Conservation (phyloP, 2,329 filamentous ascomycete genomes). For the Fusarium proliferatum region DNA sequence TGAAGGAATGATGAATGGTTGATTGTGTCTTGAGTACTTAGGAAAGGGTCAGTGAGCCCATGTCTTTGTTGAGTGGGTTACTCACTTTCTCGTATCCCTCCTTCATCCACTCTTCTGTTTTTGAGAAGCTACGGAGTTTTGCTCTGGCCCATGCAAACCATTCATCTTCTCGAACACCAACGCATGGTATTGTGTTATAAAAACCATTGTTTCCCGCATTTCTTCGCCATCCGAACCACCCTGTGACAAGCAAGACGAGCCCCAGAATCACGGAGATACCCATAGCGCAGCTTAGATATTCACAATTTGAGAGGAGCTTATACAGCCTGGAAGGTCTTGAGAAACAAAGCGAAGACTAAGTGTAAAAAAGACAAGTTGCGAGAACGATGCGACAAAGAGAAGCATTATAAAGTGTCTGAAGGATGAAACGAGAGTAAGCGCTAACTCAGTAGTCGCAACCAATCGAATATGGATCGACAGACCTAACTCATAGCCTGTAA, state of each 20-base stretch:
- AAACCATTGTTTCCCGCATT: background rate
- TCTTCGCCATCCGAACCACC: background rate
- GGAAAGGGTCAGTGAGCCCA: background rate
- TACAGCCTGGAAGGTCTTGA: background rate
- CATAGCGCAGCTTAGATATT: background rate
- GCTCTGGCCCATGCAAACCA: background rate
- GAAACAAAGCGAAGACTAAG: background rate
- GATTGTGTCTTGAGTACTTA: background rate
- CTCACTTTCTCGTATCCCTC: background rate
- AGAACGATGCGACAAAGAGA: background rate
- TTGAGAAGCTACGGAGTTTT: background rate
- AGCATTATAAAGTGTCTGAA: background rate
- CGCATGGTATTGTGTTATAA: background rate
- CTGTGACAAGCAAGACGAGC: background rate
- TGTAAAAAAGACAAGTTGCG: no score
- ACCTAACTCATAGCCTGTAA: background rate
- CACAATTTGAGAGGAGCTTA: background rate
- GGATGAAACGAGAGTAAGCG: background rate
- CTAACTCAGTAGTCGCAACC: background rate
- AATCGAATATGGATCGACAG: background rate
- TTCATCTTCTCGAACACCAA: background rate
- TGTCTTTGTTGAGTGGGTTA: no score
- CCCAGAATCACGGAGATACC: background rate
- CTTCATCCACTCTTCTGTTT: background rate
- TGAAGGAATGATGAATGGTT: background rate